phyloP scores from a whole-genome alignment of 139 green algal genomes.

The Coccomyxa sp. region DNA sequence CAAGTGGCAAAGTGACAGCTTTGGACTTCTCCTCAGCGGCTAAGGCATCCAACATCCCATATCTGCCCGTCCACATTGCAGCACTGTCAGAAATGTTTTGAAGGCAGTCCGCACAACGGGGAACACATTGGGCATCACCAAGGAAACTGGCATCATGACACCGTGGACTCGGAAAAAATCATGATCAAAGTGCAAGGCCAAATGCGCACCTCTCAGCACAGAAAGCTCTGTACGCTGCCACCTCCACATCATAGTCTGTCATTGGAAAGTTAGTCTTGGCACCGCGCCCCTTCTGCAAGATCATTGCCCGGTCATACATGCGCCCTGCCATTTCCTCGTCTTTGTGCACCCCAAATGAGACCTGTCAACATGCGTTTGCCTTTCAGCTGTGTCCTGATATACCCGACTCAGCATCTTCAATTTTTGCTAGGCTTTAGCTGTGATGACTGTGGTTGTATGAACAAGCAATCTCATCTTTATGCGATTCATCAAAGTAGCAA shows the following conservation, averaged over 20 bases:
- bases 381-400: too few relatives aligned
- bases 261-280: constrained; percentile 73
- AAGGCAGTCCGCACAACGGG: background rate
- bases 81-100: background rate
- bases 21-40: background rate
- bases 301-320: constrained; percentile 64
- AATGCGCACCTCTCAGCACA: constrained; percentile 6
- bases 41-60: background rate
- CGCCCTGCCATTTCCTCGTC: constrained; percentile 53
- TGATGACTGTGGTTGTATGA: too few relatives aligned
- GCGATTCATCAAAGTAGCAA: too few relatives aligned
- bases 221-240: constrained; percentile 20
- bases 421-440: too few relatives aligned
- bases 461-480: too few relatives aligned
- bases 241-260: constrained; percentile 53
- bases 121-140: background rate
- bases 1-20: background rate
- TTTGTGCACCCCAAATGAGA: constrained; percentile 64
- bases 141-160: background rate
- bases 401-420: too few relatives aligned
- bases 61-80: background rate
- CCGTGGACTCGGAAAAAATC: background rate
- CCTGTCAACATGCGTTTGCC: constrained; percentile 14
- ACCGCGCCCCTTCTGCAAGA: constrained; percentile 52
- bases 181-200: background rate